These are phyloP conservation scores for Neonectria neomacrospora DNA, from an alignment of 2,329 filamentous ascomycete genomes.

Conservation along the genomic window DNA sequence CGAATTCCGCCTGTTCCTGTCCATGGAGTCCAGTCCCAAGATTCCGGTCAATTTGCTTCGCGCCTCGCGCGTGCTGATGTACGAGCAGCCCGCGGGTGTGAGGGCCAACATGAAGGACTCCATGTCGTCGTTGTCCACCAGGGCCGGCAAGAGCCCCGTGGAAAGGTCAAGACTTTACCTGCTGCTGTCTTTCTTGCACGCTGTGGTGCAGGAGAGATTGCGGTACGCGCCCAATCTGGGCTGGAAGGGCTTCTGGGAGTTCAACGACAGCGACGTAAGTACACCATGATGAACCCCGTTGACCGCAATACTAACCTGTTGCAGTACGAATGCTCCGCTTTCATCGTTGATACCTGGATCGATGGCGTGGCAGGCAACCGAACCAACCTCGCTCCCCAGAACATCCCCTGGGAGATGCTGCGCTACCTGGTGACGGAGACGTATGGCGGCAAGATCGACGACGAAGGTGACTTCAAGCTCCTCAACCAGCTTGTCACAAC, in stretches of 20 bases:
- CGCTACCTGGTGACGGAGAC: constrained; percentile 91
- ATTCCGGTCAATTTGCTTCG: constrained; percentile 96
- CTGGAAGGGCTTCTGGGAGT: constrained; percentile 99
- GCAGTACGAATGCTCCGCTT: constrained; percentile 95
- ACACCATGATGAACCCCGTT: background rate
- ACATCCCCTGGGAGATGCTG: constrained; percentile 97
- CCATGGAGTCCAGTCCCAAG: constrained; percentile 96
- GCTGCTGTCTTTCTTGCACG: constrained; percentile 92
- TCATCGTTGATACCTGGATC: constrained; percentile 95
- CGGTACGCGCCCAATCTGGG: constrained; percentile 93
- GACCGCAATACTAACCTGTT: constrained; percentile 23
- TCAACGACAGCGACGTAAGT: constrained; percentile 98
- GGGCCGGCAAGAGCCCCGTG: constrained; percentile 83
- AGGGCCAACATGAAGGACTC: constrained; percentile 99
- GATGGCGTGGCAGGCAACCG: constrained; percentile 84
- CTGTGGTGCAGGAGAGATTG: constrained; percentile 92
- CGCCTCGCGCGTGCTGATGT: constrained; percentile 94
- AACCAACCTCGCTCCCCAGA: constrained; percentile 91
- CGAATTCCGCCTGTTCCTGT: constrained; percentile 94
- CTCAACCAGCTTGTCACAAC: constrained; percentile 78
- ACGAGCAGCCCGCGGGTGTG: constrained; percentile 96
- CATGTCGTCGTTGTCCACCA: constrained; percentile 80
- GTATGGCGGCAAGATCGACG: constrained; percentile 97
- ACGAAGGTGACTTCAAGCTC: constrained; percentile 82
- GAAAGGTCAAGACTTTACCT: constrained; percentile 92